A percentile compares a stretch with the other conserved stretches of the same genome.
Evolutionary conservation across 805 yeast genomes (phyloP).

Genomic region (Priceomyces melissophilus): DNA sequence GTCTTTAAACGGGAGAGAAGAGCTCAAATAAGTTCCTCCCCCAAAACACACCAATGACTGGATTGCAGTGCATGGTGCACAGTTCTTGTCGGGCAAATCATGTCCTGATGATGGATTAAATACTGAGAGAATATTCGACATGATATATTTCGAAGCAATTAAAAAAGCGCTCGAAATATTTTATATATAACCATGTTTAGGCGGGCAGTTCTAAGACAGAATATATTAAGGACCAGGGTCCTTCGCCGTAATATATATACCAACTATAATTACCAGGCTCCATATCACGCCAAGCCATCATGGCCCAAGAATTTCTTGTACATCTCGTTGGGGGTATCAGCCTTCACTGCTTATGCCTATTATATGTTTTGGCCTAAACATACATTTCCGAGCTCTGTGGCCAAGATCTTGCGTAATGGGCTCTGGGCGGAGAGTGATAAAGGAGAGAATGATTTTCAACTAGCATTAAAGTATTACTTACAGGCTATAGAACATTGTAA

Average conservation of each 20-base stretch:
- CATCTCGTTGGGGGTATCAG: constrained; percentile 10
- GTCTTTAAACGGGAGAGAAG: constrained; percentile 27
- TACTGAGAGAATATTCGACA: constrained; percentile 33
- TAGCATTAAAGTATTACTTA: constrained; percentile 69
- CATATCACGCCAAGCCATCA: constrained; percentile 10
- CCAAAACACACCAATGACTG: constrained; percentile 31
- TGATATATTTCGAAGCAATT: constrained; percentile 3
- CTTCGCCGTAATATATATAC: too few relatives aligned
- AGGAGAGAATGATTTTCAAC: constrained; percentile 55
- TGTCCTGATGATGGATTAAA: constrained; percentile 35
- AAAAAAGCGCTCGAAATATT: too few relatives aligned
- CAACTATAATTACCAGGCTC: constrained; percentile 11
- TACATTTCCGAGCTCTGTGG: constrained; percentile 67
- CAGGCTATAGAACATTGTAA: constrained; percentile 69
- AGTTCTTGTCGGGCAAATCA: constrained; percentile 18
- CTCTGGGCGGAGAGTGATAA: constrained; percentile 80
- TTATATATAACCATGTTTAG: too few relatives aligned
- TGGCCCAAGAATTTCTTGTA: constrained; percentile 11
- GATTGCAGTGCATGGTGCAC: constrained; percentile 37
- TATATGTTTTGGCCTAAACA: constrained; percentile 63
- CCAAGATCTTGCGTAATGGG: constrained; percentile 67
- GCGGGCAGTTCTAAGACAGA: too few relatives aligned
- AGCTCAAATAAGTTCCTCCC: constrained; percentile 32
- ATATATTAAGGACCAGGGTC: too few relatives aligned
- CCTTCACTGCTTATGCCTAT: constrained; percentile 25